Evolutionary conservation across 257 asterid species (phyloP).

Genomic region (Penstemon newberryi): DNA sequence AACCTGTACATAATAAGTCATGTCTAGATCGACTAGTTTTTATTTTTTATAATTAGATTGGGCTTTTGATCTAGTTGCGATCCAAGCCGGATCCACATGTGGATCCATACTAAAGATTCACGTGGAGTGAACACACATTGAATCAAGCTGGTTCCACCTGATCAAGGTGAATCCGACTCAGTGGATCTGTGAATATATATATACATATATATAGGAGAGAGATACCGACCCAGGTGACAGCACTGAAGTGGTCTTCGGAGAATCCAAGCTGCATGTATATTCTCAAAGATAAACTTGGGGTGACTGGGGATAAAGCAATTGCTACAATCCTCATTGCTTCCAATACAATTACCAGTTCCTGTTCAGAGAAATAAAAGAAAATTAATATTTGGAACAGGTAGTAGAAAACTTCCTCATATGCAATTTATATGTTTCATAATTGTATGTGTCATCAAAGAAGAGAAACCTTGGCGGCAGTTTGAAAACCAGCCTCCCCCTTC

Average conservation of each 20-base stretch:
- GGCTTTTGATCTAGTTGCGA: no score
- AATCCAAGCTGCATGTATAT: constrained; percentile 89
- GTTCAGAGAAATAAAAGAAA: constrained; percentile 15
- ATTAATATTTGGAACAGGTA: neutral
- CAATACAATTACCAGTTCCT: constrained; percentile 79
- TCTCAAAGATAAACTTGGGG: constrained; percentile 67
- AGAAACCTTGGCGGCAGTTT: constrained; percentile 83
- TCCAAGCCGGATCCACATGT: no score
- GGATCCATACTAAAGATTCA: no score
- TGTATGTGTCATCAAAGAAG: neutral
- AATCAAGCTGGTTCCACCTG: no score
- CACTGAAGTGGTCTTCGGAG: constrained; percentile 72
- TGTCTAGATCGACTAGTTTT: no score
- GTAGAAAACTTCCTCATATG: neutral
- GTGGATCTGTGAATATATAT: neutral
- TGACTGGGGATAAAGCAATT: constrained; percentile 73
- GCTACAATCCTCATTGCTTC: constrained; percentile 87
- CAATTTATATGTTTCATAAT: neutral
- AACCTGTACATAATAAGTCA: no score
- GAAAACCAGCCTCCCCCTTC: constrained; percentile 74
- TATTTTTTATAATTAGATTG: no score
- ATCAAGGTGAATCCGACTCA: no score
- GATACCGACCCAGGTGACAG: constrained; percentile 62
- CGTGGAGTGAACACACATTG: no score
- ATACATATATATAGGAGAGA: constrained; percentile 25